phyloP scores from a whole-genome alignment of 768 basidiomycete genomes.

The Xerocomus spinulosus region DNA sequence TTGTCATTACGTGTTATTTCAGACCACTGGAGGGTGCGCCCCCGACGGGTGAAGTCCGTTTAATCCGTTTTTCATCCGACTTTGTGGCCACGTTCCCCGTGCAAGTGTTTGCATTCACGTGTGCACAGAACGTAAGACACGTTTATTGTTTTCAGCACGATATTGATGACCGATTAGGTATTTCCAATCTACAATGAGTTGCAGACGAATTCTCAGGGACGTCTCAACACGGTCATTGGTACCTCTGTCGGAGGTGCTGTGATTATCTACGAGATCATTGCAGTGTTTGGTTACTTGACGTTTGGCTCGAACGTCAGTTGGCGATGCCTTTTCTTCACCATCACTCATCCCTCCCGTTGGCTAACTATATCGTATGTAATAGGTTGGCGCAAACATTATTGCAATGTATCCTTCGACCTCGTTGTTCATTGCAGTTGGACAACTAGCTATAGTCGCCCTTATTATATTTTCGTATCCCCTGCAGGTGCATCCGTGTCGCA shows the following conservation, averaged over 20 bases:
- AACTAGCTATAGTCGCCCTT: conserved; percentile 85
- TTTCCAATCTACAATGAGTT: conserved; percentile 96
- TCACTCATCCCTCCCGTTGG: not conserved
- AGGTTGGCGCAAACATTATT: conserved; percentile 91
- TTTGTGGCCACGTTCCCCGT: conserved; percentile 89
- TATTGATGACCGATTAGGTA: conserved; percentile 44
- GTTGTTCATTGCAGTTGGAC: conserved; percentile 87
- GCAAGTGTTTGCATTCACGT: conserved; percentile 90
- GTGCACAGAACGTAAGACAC: conserved; percentile 78
- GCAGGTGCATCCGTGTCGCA: conserved; percentile 91
- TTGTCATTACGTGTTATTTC: conserved; percentile 80
- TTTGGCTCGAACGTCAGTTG: conserved; percentile 75
- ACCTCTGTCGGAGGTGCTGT: conserved; percentile 83
- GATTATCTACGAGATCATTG: conserved; percentile 83
- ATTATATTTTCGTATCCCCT: conserved; percentile 93
- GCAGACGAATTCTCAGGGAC: conserved; percentile 67
- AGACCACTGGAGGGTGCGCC: conserved; percentile 63
- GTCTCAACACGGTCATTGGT: conserved; percentile 86
- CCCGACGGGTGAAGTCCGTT: conserved; percentile 59
- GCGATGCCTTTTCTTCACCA: not conserved
- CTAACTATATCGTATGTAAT: conserved; percentile 3
- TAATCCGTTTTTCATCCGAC: conserved; percentile 69
- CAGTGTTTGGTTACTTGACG: conserved; percentile 85
- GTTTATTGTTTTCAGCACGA: conserved; percentile 1
- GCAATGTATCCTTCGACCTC: conserved; percentile 92